Conservation (phyloP, 192 early-diverging fungal species). For the Cladochytrium replicatum region DNA sequence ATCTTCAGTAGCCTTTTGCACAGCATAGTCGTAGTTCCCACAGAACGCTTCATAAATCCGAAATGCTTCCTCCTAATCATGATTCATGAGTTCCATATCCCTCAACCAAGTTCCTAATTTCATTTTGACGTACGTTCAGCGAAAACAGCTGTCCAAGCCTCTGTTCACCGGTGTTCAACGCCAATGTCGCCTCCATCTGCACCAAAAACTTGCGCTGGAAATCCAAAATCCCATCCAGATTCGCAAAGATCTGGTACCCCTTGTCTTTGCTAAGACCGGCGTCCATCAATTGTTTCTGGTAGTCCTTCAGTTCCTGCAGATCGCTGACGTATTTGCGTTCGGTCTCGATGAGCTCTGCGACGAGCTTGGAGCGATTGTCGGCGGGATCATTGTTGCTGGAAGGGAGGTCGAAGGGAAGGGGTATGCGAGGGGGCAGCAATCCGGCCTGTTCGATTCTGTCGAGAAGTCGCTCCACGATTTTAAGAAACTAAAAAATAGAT, state of each 20-base stretch:
- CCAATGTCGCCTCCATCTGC: conserved; percentile 67
- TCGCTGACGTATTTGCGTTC: conserved; percentile 87
- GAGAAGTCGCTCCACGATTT: conserved; percentile 69
- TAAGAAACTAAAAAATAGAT: conserved; percentile 55
- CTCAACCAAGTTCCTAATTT: conserved; percentile 7
- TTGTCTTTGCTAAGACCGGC: conserved; percentile 72
- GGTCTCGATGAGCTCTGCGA: conserved; percentile 85
- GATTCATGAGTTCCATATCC: conserved; percentile 38
- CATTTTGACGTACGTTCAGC: conserved; percentile 41
- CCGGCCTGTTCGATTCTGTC: conserved; percentile 65
- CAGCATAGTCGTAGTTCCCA: conserved; percentile 67
- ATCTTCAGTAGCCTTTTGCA: conserved; percentile 20
- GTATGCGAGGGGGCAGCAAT: conserved; percentile 38
- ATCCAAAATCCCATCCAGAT: conserved; percentile 87
- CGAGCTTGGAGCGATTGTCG: conserved; percentile 79
- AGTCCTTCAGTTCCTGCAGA: conserved; percentile 64
- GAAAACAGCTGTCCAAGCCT: conserved; percentile 79
- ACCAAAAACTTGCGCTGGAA: conserved; percentile 93
- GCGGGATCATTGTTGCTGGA: conserved; percentile 36
- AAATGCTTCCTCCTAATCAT: conserved; percentile 29
- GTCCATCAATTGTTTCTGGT: conserved; percentile 23
- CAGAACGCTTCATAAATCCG: conserved; percentile 86
- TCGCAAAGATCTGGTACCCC: conserved; percentile 78
- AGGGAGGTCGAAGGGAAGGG: conserved; percentile 32
- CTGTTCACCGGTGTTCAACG: conserved; percentile 66